Evolutionary conservation across 768 basidiomycete species (phyloP), one percentile per base, ranked within the genome.

Genomic region (Neoboletus subvelutipes): DNA sequence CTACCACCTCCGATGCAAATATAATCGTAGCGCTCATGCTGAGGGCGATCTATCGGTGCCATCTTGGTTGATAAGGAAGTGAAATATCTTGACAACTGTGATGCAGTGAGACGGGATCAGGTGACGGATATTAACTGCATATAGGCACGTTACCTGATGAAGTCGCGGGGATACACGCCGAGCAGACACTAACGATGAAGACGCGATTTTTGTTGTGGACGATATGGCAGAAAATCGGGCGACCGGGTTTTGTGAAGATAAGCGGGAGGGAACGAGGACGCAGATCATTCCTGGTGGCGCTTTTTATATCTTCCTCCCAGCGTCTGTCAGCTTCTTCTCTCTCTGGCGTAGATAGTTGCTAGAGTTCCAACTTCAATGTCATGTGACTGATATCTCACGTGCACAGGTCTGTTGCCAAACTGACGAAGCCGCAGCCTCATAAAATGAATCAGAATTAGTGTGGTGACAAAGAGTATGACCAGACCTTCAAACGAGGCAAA

Each of bases 1-100:
- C 92, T 94, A 36, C 97, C 97, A 58, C 93, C 94, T 50, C 94
- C 94, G 64, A 97, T 87, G 64, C 92, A 84, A 49, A 97, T 83
- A 65, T 89, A 85, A 68, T 97, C 94, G 71, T 90, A 92, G 68
- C 82, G 83, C 43, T 85, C 84, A 18, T 71, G 69, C 4, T 79
- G 83, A 18, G 88, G 85, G 64, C 78, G 84, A 52, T 83, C 77
- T 46, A 90, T 74, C 37, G 91, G 90, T 49, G 91, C 80, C 89
- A 92, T 92, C 28, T 73, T 80, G n/a, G 66, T 57, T 42, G 70
- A 63, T 13, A 75, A 68, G 41, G 67, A 73, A 39, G 71, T 68
- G 43, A 84, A 77, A 43, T 76, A 71, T 74, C 82, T 76, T 34
- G 77, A 75, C 61, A 81, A 68, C 84, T 85, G 49, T 4, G 20